Evolutionary conservation across 345 rosid species (phyloP), one percentile per base, ranked within the genome.

Genomic region (Aegle marmelos): DNA sequence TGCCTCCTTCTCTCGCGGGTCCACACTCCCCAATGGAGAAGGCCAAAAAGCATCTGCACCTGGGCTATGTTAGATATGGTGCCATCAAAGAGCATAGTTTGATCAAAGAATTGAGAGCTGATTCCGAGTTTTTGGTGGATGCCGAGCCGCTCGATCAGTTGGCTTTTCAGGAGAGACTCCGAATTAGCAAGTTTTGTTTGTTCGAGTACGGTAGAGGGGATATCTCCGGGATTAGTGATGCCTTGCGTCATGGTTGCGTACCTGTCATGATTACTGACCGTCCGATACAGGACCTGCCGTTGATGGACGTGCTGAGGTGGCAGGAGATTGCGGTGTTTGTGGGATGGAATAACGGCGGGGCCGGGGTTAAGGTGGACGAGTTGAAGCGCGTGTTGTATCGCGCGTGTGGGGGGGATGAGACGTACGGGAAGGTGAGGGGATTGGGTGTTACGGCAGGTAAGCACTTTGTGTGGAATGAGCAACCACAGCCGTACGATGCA

Each of bases 271-370:
- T 90, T 0, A 82, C 92, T 5, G 84, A 76, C 81, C 89, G 89
- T 54, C 92, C 94, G 82, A 86, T 86, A 10, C 91, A 83, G 73
- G 91, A 90, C 73, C 28, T 86, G 80, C 92, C 92, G 76, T 71
- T 89, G 82, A 83, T 82, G 86, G 92, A 90, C 73, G 81, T 89
- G 82, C 70, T 90, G 79, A 58, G 78, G 79, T 90, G 92, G 94
- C 89, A 80, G 70, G 83, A 81, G 67, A 78, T 90, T 58, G 88
- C 85, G 5, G 74, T 86, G 72, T 82, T 90, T 53, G 87, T 86
- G 31, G 76, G 87, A 67, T 74, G 83, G 76, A 65, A 61, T 10
- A 39, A 36, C 5, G 19, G 14, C 27, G 11, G 30, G 21, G 76
- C 25, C 5, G 16, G 50, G 34, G 79, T 79, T 22, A 87, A 83